Evolutionary conservation across 176 grass and related monocot genomes (phyloP).

Genomic region (Aegilops longissima): DNA sequence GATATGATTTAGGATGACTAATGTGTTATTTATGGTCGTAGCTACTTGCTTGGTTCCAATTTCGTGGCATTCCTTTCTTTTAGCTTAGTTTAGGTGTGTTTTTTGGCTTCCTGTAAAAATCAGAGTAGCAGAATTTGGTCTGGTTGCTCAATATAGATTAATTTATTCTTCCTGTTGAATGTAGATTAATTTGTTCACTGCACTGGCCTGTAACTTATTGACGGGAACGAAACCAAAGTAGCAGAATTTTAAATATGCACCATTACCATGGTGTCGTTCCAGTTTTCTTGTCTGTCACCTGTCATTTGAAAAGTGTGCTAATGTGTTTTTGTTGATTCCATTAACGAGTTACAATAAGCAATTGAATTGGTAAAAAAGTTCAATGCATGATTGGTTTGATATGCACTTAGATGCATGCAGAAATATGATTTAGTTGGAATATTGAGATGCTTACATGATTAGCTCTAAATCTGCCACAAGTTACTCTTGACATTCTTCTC

Average conservation of each 20-base stretch:
- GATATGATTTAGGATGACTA: not conserved
- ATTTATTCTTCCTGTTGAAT: not conserved
- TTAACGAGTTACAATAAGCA: slow-evolving; percentile 9
- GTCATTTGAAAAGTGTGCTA: not conserved
- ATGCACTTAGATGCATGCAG: slow-evolving; percentile 16
- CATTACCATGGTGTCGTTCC: not conserved
- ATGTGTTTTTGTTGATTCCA: not conserved
- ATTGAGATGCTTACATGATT: slow-evolving; percentile 64
- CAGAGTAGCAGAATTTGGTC: not conserved
- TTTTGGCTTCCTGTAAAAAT: slow-evolving; percentile 14
- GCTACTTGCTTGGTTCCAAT: not conserved
- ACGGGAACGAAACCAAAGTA: slow-evolving; percentile 8
- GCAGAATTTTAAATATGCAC: slow-evolving; percentile 2
- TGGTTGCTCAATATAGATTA: not conserved
- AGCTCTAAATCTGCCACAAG: slow-evolving; percentile 84
- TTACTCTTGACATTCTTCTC: slow-evolving; percentile 99
- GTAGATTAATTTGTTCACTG: not conserved
- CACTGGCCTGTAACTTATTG: not conserved
- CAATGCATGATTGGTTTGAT: slow-evolving; percentile 5
- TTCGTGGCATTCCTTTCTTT: not conserved
- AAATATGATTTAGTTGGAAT: slow-evolving; percentile 44
- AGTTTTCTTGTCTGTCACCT: not conserved
- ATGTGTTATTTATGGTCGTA: not conserved
- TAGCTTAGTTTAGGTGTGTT: not conserved
- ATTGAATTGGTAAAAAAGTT: not conserved